Evolutionary conservation across 345 rosid species (phyloP).

Genomic region (Lumnitzera racemosa): DNA sequence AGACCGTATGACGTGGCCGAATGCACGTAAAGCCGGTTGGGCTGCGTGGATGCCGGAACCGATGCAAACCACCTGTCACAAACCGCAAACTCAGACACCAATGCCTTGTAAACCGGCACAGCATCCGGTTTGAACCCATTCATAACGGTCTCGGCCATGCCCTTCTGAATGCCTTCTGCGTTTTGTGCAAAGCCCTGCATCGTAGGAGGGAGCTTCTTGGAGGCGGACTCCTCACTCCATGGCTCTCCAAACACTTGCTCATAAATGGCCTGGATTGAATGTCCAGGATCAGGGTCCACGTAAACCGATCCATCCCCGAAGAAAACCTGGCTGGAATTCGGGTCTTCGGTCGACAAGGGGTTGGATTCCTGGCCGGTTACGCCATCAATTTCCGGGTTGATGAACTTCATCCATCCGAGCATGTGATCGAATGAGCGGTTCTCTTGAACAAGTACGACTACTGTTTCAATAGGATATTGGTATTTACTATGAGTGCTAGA

Average conservation of each 20-base stretch:
- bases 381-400: slow-evolving; percentile 66
- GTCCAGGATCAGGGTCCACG: slow-evolving; percentile 79
- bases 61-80: slow-evolving; percentile 17
- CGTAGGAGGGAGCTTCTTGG: slow-evolving; percentile 17
- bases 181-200: slow-evolving; percentile 22
- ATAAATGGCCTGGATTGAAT: slow-evolving; percentile 75
- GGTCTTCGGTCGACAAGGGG: slow-evolving; percentile 47
- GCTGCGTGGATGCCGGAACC: slow-evolving; percentile 10
- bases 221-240: slow-evolving; percentile 40
- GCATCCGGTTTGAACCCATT: slow-evolving; percentile 8
- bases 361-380: slow-evolving; percentile 63
- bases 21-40: slow-evolving; percentile 17
- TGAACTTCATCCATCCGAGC: slow-evolving; percentile 74
- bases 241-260: slow-evolving; percentile 71
- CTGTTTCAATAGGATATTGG: slow-evolving; percentile 59
- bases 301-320: slow-evolving; percentile 44
- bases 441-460: slow-evolving; percentile 75
- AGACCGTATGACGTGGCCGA: slow-evolving; percentile 15
- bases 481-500: too few species aligned
- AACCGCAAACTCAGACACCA: slow-evolving; percentile 11
- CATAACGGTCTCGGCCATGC: slow-evolving; percentile 14
- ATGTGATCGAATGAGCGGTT: slow-evolving; percentile 95
- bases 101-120: slow-evolving; percentile 14
- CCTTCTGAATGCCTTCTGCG: slow-evolving; percentile 7
- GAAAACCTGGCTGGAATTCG: slow-evolving; percentile 23